Conservation (phyloP, 106 monocot species). For the Phalaenopsis equestris region DNA sequence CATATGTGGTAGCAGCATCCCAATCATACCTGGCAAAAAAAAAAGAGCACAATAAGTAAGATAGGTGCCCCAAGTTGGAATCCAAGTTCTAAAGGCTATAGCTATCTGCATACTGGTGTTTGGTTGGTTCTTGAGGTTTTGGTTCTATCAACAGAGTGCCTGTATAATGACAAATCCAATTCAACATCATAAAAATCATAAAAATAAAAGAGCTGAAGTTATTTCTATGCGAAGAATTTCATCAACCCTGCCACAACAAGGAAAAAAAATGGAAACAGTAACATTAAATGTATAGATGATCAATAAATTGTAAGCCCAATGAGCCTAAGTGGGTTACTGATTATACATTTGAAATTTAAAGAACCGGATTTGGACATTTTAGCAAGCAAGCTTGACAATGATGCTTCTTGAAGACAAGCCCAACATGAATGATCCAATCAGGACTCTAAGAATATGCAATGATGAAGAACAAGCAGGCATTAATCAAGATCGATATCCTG, state of each 20-base stretch:
- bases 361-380: not conserved
- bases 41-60: not conserved
- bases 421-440: not conserved
- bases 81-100: not conserved
- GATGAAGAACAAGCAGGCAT: not conserved
- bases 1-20: conserved; percentile 85
- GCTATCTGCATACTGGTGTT: conserved; percentile 68
- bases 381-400: not conserved
- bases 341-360: not conserved
- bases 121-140: conserved; percentile 97
- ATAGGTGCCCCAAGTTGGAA: not conserved
- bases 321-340: not conserved
- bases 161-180: conserved; percentile 15
- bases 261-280: not conserved
- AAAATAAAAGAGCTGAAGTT: not conserved
- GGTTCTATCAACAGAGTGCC: conserved; percentile 92
- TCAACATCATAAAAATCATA: not conserved
- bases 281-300: not conserved
- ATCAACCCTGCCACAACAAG: not conserved
- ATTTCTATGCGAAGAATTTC: too few species aligned
- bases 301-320: not conserved
- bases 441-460: not conserved
- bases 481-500: not conserved
- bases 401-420: not conserved
- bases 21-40: conserved; percentile 74